Evolutionary conservation across 129 eudicot genomes (phyloP), one percentile per base, ranked within the genome.

Genomic region (Lactuca saligna): DNA sequence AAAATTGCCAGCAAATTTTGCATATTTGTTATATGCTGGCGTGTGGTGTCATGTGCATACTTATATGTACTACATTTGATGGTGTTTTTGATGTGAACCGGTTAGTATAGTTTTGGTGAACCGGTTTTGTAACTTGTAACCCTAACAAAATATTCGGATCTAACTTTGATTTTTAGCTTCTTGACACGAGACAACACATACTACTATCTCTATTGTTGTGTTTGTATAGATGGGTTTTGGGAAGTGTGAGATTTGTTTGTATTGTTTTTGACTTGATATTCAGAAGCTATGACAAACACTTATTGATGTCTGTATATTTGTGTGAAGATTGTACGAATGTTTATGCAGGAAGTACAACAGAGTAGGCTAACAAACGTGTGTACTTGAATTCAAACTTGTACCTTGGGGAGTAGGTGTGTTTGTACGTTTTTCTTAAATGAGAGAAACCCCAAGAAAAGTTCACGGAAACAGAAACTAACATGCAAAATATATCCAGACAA

Each of bases 1-100:
- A 49, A 15, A 59, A 8, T 11, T 70, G 11, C 79, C 82, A 67
- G 79, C 79, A 74, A 82, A 51, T 82, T 78, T 82, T 75, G 81
- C 71, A 55, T 64, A 65, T 61, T 53, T 58, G 9, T 39, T 31
- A 39, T 35, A 25, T 74, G 80, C 76, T 78, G 86, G 81, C 20
- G 20, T 50, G 35, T 50, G 56, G 29, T 25, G 3, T 8, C 51
- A 12, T 46, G 53, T 70, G 76, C 73, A 61, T 54, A 59, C 20
- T 15, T 32, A 16, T 68, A 32, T 32, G 70, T 53, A 53, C 66
- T 58, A 58, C 59, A 8, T 29, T 41, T 48, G 75, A 57, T 29
- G 68, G 51, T 56, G 76, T 60, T 61, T 33, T 49, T 10, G 17
- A 46, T 8, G 65, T 69, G 34, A 57, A 59, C 75, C 60, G 75